Evolutionary conservation across 2,329 filamentous ascomycete genomes (phyloP).

Genomic region (Amylocarpus encephaloides): DNA sequence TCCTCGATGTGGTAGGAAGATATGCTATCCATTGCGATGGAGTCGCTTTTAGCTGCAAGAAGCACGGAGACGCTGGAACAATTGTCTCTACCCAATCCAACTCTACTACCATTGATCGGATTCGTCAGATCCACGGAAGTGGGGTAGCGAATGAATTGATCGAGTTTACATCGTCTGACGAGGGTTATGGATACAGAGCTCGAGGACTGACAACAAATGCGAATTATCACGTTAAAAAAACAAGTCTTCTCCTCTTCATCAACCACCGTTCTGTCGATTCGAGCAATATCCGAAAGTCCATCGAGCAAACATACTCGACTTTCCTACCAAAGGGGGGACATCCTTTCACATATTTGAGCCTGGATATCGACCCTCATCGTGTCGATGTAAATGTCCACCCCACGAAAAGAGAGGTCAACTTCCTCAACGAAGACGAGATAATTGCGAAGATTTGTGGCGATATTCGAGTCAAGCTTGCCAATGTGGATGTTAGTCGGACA

Average conservation of each 20-base stretch:
- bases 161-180: constrained; percentile 63
- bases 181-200: constrained; percentile 77
- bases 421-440: constrained; percentile 95
- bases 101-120: constrained; percentile 71
- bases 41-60: constrained; percentile 96
- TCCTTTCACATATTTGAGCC: constrained; percentile 85
- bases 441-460: constrained; percentile 77
- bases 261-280: constrained; percentile 95
- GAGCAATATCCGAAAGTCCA: constrained; percentile 73
- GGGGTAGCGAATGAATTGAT: constrained; percentile 83
- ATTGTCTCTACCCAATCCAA: constrained; percentile 72
- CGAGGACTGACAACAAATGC: constrained; percentile 82
- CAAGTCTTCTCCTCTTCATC: constrained; percentile 84
- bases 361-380: constrained; percentile 85
- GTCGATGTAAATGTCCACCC: constrained; percentile 98
- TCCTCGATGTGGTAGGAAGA: constrained; percentile 86
- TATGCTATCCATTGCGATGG: constrained; percentile 88
- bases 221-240: constrained; percentile 91
- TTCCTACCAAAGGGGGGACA: constrained; percentile 93
- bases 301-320: constrained; percentile 82
- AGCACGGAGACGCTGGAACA: constrained; percentile 79
- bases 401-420: constrained; percentile 94
- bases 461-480: constrained; percentile 70
- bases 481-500: constrained; percentile 87
- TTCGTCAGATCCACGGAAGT: constrained; percentile 83